phyloP scores from a whole-genome alignment of 139 green algal species.

The Ulvella scutata region DNA sequence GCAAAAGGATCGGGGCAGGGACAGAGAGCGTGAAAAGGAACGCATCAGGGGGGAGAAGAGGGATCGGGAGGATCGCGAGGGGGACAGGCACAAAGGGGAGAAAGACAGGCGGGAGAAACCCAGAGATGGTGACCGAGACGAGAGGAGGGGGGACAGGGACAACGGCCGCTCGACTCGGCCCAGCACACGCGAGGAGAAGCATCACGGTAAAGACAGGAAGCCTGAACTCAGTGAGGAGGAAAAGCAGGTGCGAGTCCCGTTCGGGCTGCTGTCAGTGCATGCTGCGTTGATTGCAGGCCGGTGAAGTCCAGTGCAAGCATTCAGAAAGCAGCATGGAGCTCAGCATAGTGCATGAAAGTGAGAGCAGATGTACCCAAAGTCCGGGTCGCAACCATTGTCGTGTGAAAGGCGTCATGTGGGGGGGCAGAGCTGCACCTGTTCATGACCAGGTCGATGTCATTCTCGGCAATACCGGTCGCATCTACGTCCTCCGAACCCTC shows the following conservation, averaged over 20 bases:
- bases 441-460: slow-evolving; percentile 99
- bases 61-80: not conserved
- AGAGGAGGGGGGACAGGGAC: not conserved
- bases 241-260: too few relatives aligned
- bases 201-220: not conserved
- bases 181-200: not conserved
- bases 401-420: too few relatives aligned
- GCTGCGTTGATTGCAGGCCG: too few relatives aligned
- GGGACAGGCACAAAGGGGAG: not conserved
- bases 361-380: too few relatives aligned
- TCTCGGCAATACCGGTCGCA: slow-evolving; percentile 84
- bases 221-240: not conserved
- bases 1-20: not conserved
- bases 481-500: slow-evolving; percentile 79
- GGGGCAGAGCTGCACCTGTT: too few relatives aligned
- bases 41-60: not conserved
- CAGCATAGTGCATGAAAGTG: too few relatives aligned
- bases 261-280: too few relatives aligned
- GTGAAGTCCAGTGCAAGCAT: too few relatives aligned
- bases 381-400: too few relatives aligned
- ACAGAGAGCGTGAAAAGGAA: not conserved
- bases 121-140: not conserved
- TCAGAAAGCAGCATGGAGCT: too few relatives aligned
- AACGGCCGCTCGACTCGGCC: not conserved
- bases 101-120: not conserved